Percentiles rank a stretch among this genome's conserved stretches.
Evolutionary conservation across 2,329 filamentous ascomycete species (phyloP).

Genomic region (Xylariaceae sp.): DNA sequence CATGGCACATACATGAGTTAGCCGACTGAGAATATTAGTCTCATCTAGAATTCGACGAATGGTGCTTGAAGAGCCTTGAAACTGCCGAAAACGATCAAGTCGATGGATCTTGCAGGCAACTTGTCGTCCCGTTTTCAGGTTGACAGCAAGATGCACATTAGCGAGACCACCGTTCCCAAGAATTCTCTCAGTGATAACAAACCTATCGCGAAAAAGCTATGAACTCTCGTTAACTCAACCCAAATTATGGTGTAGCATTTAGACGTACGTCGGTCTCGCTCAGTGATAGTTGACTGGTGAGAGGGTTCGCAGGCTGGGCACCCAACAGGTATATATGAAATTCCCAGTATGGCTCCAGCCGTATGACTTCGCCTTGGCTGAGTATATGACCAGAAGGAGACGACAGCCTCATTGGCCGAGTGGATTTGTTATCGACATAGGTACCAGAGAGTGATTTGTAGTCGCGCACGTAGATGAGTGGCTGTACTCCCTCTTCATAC

Average conservation of each 20-base stretch:
- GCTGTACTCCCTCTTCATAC: slow-evolving; percentile 41
- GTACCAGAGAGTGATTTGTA: slow-evolving; percentile 52
- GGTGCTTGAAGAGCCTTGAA: slow-evolving; percentile 9
- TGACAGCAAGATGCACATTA: slow-evolving; percentile 50
- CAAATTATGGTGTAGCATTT: background rate
- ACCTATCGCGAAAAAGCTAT: slow-evolving; percentile 46
- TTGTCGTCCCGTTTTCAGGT: slow-evolving; percentile 52
- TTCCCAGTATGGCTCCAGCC: slow-evolving; percentile 36
- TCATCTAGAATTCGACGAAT: slow-evolving; percentile 44
- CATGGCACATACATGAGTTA: slow-evolving; percentile 47
- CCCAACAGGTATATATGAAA: slow-evolving; percentile 35
- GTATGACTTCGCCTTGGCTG: slow-evolving; percentile 47
- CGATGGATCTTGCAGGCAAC: slow-evolving; percentile 66
- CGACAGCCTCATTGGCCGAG: slow-evolving; percentile 37
- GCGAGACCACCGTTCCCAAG: slow-evolving; percentile 54
- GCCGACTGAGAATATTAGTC: slow-evolving; percentile 48
- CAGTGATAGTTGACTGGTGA: slow-evolving; percentile 30
- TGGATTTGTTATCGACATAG: slow-evolving; percentile 44
- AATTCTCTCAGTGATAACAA: slow-evolving; percentile 44
- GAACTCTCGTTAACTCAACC: slow-evolving; percentile 18
- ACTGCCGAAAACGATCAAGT: slow-evolving; percentile 36
- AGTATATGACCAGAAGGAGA: slow-evolving; percentile 46
- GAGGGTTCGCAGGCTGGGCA: slow-evolving; percentile 1
- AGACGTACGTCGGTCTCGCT: slow-evolving; percentile 35
- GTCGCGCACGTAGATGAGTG: slow-evolving; percentile 53